Evolutionary conservation across 1,284 basidiomycete genomes (phyloP), one percentile per base, ranked within the genome.

Genomic region (Tausonia pullulans): DNA sequence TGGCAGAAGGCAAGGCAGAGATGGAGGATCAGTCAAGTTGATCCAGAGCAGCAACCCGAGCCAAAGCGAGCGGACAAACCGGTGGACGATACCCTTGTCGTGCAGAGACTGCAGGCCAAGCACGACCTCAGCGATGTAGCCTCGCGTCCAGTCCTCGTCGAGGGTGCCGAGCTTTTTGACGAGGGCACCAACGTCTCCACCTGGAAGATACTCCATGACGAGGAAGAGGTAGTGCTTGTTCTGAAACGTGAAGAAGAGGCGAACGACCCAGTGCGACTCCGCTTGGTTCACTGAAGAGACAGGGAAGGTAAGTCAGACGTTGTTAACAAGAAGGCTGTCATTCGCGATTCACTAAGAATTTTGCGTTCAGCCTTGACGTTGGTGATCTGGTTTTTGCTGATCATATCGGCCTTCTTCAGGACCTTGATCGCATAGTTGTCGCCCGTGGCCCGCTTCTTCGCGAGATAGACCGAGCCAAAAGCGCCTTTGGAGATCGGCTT

Each of bases 381-480:
- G 64, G 96, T 98, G 76, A 99, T 96, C 77, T 99, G 96, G 79
- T 98, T 98, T 83, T 99, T 99, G 58, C 96, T 92, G 74, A 99
- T 98, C 96, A 99, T 99, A 78, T 99, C 96, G 43, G 93, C 91
- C 80, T 99, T 99, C 79, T 96, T 98, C 71, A 98, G 79, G 46
- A 98, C 93, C 78, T 99, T 99, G 84, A 99, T 96, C 43, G 96
- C 96, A 78, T 88, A 99, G 78, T 98, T 97, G 77, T 98, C 96
- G 62, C 96, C 96, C 0, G 96, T 98, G 4, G 85, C 88, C 70
- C 92, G 93, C 82, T 99, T 99, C 80, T 95, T 96, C 46, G 96
- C 91, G 50, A 99, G 82, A 76, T 96, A 99, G 58, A 99, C 96
- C 13, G 93, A 95, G 11, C 96, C 96, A 73, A 97, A 99, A 2